These are phyloP conservation scores for Torrubiellomyces zombiae DNA, from an alignment of 2,329 filamentous ascomycete species.

Conservation along the genomic window DNA sequence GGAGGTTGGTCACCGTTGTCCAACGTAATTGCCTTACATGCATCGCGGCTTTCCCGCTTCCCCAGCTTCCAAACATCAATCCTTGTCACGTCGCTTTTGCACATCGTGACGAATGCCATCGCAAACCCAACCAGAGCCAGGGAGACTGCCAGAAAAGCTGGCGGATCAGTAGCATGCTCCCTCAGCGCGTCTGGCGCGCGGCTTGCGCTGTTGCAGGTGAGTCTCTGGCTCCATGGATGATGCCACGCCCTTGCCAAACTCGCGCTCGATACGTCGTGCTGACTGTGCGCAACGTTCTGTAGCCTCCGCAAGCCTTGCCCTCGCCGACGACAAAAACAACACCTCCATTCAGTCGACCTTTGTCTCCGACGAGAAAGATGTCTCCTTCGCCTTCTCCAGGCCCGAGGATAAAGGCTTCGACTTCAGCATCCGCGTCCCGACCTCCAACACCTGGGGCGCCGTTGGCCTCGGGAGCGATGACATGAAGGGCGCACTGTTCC, in stretches of 20 bases:
- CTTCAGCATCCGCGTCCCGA: conserved; percentile 34
- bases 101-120: too few species aligned
- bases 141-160: too few species aligned
- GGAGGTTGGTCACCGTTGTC: too few species aligned
- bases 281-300: too few species aligned
- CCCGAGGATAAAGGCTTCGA: conserved; percentile 28
- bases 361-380: conserved; percentile 22
- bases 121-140: too few species aligned
- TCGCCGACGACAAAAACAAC: conserved; percentile 13
- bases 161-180: conserved; percentile 15
- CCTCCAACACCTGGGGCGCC: conserved; percentile 31
- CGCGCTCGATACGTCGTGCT: not conserved
- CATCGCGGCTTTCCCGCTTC: too few species aligned
- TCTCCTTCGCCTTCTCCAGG: conserved; percentile 34
- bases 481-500: conserved; percentile 35
- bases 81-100: too few species aligned
- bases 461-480: conserved; percentile 35
- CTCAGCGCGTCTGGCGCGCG: conserved; percentile 12
- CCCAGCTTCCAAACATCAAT: too few species aligned
- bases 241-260: too few species aligned
- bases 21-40: too few species aligned
- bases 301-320: conserved; percentile 10
- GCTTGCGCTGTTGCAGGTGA: conserved; percentile 13
- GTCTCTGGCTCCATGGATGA: conserved; percentile 1
- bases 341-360: conserved; percentile 23